Evolutionary conservation across 2,329 filamentous ascomycete genomes (phyloP).

Genomic region (Chrysosporium queenslandicum): DNA sequence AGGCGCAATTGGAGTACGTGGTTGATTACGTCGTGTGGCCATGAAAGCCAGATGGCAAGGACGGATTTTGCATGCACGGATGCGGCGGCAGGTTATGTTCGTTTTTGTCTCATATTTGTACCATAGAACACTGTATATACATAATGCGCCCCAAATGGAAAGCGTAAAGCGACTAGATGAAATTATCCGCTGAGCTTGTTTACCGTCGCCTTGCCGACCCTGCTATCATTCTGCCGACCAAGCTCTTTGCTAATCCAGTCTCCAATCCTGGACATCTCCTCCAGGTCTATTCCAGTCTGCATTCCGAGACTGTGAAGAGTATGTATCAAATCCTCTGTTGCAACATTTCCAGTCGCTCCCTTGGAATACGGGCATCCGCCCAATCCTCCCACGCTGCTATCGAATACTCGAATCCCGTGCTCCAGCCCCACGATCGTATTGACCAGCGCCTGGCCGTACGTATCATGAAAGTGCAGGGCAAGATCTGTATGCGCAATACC

Average conservation of each 20-base stretch:
- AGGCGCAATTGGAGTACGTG: slow-evolving; percentile 6
- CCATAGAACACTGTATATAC: slow-evolving; percentile 10
- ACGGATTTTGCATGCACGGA: neutral
- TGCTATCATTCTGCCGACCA: slow-evolving; percentile 43
- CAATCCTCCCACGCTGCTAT: slow-evolving; percentile 53
- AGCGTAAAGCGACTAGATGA: neutral
- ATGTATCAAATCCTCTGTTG: slow-evolving; percentile 55
- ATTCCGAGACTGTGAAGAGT: slow-evolving; percentile 51
- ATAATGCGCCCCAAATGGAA: neutral
- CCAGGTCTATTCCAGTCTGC: slow-evolving; percentile 49
- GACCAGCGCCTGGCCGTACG: slow-evolving; percentile 54
- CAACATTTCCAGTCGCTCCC: slow-evolving; percentile 56
- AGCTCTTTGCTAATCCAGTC: slow-evolving; percentile 47
- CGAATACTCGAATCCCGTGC: slow-evolving; percentile 54
- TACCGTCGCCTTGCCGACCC: slow-evolving; percentile 45
- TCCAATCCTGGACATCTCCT: slow-evolving; percentile 47
- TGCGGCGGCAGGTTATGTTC: neutral
- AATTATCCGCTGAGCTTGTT: slow-evolving; percentile 26
- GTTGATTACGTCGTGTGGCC: neutral
- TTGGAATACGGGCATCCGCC: slow-evolving; percentile 57
- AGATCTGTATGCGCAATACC: slow-evolving; percentile 51
- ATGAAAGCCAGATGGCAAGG: neutral
- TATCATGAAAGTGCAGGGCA: slow-evolving; percentile 58
- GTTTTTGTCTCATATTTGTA: slow-evolving; percentile 6
- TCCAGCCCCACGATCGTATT: slow-evolving; percentile 54